Conservation (phyloP, 1,284 basidiomycete genomes). For the Schizophyllum commune region DNA sequence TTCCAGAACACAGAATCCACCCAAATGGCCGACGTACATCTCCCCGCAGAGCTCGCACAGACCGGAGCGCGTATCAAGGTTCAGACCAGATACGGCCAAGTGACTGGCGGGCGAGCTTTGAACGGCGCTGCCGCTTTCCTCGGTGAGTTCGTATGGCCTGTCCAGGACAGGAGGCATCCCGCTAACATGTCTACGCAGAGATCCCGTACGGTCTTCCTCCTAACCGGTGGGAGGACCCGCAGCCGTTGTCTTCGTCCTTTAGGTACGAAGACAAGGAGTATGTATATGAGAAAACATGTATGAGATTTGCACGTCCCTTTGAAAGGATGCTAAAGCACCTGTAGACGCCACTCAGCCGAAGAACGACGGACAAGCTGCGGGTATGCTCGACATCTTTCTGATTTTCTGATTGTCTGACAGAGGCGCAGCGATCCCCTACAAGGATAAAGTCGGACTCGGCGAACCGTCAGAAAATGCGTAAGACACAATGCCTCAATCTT, state of each 20-base stretch:
- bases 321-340: conserved; percentile 1
- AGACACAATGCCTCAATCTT: conserved; percentile 2
- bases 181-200: conserved; percentile 33
- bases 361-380: conserved; percentile 55
- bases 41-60: conserved; percentile 40
- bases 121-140: conserved; percentile 59
- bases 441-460: conserved; percentile 58
- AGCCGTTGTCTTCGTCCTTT: conserved; percentile 43
- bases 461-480: conserved; percentile 66
- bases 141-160: conserved; percentile 30
- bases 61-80: conserved; percentile 36
- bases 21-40: conserved; percentile 19
- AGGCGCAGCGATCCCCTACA: conserved; percentile 19
- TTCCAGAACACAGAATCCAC: not conserved
- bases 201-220: conserved; percentile 66
- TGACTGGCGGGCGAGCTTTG: conserved; percentile 48
- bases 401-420: not conserved
- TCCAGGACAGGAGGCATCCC: not conserved
- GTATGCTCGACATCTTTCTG: conserved; percentile 18
- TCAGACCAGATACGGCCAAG: conserved; percentile 44
- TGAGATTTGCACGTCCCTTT: conserved; percentile 15
- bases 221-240: conserved; percentile 53
- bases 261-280: conserved; percentile 55
- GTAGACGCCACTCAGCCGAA: conserved; percentile 52
- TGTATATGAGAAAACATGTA: conserved; percentile 51